Conservation (phyloP, 495 filamentous ascomycete genomes). For the Hapsidospora chrysogenum region DNA sequence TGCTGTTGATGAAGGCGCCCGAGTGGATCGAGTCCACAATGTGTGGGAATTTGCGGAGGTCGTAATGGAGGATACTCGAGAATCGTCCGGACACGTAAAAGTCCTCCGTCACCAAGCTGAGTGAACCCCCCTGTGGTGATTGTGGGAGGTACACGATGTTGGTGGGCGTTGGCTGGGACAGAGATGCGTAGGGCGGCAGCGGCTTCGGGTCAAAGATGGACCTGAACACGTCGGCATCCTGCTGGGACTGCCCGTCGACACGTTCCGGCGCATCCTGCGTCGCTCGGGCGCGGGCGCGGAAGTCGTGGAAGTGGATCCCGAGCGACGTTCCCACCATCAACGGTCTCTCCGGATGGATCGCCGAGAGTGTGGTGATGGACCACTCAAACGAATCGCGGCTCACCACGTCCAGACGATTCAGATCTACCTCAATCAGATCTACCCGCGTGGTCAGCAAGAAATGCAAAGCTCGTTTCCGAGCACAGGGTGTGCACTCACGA, state of each 20-base stretch:
- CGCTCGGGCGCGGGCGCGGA: conserved; percentile 24
- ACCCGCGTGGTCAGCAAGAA: conserved; percentile 9
- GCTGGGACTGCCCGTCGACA: no score
- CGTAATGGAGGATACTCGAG: conserved; percentile 77
- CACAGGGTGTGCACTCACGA: conserved; percentile 21
- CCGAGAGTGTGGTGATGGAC: conserved; percentile 69
- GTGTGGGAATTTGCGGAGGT: conserved; percentile 70
- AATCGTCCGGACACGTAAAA: conserved; percentile 83
- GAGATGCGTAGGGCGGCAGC: conserved; percentile 45
- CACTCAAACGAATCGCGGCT: conserved; percentile 62
- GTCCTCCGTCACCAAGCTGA: conserved; percentile 34
- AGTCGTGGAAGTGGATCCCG: conserved; percentile 74
- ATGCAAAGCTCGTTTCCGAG: no score
- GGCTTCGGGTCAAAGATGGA: conserved; percentile 18
- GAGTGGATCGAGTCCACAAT: conserved; percentile 66
- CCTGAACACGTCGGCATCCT: conserved; percentile 14
- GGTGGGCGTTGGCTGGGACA: conserved; percentile 68
- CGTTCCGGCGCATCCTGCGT: conserved; percentile 10
- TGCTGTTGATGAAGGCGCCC: conserved; percentile 62
- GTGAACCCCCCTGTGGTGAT: conserved; percentile 27
- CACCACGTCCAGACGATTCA: conserved; percentile 58
- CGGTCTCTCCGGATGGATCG: conserved; percentile 53
- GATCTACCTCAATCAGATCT: conserved; percentile 66
- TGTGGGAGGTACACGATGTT: conserved; percentile 62
- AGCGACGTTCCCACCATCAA: conserved; percentile 74